A percentile compares a stretch with the other conserved stretches of the same genome.
Evolutionary conservation across 495 filamentous ascomycete species (phyloP).

Genomic region (Penicillium macrosclerotiorum): DNA sequence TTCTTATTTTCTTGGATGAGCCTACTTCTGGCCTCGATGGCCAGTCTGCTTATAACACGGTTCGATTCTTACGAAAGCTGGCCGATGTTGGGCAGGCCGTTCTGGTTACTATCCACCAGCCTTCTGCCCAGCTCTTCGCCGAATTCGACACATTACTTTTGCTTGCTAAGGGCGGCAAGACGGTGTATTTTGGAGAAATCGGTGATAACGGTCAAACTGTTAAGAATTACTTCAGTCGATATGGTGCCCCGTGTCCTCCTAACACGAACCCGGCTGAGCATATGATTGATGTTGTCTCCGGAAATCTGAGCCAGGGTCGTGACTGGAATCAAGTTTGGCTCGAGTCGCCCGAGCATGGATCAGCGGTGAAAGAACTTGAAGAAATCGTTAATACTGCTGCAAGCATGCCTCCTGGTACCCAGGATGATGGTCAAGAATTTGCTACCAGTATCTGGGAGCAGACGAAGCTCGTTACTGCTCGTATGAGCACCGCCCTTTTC

Average conservation of each 20-base stretch:
- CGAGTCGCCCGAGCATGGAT: slow-evolving; percentile 49
- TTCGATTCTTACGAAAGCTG: slow-evolving; percentile 63
- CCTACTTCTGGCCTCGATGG: slow-evolving; percentile 72
- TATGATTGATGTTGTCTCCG: slow-evolving; percentile 81
- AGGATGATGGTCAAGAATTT: slow-evolving; percentile 50
- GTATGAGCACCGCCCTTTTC: slow-evolving; percentile 59
- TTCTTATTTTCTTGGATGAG: slow-evolving; percentile 75
- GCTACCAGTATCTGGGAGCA: slow-evolving; percentile 58
- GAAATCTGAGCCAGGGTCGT: slow-evolving; percentile 33
- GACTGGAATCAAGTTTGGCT: slow-evolving; percentile 68
- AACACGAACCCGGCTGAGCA: slow-evolving; percentile 83
- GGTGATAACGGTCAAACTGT: slow-evolving; percentile 50
- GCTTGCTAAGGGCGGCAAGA: slow-evolving; percentile 66
- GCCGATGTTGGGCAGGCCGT: slow-evolving; percentile 68
- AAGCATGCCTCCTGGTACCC: slow-evolving; percentile 26
- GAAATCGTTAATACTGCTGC: slow-evolving; percentile 45
- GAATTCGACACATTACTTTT: slow-evolving; percentile 71
- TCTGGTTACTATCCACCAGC: slow-evolving; percentile 75
- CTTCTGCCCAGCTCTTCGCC: slow-evolving; percentile 67
- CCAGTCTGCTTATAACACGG: slow-evolving; percentile 62
- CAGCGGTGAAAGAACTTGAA: slow-evolving; percentile 52
- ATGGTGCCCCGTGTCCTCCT: slow-evolving; percentile 69
- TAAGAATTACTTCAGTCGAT: slow-evolving; percentile 73
- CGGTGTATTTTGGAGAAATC: slow-evolving; percentile 69
- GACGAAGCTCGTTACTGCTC: slow-evolving; percentile 53